Evolutionary conservation across 2,329 filamentous ascomycete genomes (phyloP).

Genomic region (Venturiaceae sp.): DNA sequence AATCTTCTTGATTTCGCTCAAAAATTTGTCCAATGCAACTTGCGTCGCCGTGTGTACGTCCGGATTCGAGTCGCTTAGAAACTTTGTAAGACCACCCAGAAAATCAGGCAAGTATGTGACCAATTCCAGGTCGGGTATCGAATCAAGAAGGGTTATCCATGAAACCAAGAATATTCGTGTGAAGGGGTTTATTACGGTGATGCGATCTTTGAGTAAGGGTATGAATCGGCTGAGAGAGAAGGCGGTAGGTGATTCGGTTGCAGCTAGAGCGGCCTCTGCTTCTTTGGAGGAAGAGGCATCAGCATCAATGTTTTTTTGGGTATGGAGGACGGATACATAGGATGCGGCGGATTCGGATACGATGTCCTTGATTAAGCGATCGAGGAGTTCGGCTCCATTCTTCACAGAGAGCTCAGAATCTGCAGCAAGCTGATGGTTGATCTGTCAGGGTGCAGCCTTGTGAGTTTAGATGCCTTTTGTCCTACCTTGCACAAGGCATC

Average conservation of each 20-base stretch:
- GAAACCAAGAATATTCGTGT: constrained; percentile 91
- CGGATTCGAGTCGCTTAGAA: constrained; percentile 79
- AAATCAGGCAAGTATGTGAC: constrained; percentile 91
- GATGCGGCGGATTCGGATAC: constrained; percentile 90
- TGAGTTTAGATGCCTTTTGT: neutral
- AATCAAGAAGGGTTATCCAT: constrained; percentile 91
- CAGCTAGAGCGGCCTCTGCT: constrained; percentile 25
- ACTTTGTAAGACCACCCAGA: constrained; percentile 78
- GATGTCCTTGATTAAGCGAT: constrained; percentile 92
- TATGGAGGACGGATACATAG: constrained; percentile 81
- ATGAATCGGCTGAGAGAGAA: constrained; percentile 90
- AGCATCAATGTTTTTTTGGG: constrained; percentile 42
- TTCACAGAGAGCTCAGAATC: constrained; percentile 96
- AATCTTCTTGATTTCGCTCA: constrained; percentile 91
- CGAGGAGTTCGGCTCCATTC: constrained; percentile 90
- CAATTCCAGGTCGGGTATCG: constrained; percentile 91
- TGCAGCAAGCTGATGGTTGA: constrained; percentile 62
- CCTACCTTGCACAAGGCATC: constrained; percentile 88
- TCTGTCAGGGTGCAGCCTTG: neutral
- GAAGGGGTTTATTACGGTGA: constrained; percentile 89
- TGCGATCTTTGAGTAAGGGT: constrained; percentile 84
- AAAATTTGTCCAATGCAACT: constrained; percentile 76
- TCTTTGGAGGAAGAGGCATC: constrained; percentile 37
- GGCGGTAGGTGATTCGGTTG: constrained; percentile 58
- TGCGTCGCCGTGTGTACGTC: constrained; percentile 96